These are phyloP conservation scores for Borovskyia barvae DNA, from an alignment of 208 protist genomes.

Conservation along the genomic window DNA sequence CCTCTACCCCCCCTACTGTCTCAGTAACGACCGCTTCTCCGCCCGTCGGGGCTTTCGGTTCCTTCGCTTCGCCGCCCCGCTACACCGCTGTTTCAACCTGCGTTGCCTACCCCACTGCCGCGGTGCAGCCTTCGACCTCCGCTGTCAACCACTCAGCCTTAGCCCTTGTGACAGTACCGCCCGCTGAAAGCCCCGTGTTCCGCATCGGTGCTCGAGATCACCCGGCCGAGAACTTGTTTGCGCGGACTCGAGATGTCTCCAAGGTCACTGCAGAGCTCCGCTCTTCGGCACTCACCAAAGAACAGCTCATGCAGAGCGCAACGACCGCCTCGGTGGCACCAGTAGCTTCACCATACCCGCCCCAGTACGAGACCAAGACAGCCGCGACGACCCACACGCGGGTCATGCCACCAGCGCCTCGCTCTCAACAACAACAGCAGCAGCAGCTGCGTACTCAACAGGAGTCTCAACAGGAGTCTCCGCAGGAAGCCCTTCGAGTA, in stretches of 20 bases:
- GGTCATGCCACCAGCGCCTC: constrained; percentile 23
- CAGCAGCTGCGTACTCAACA: background rate
- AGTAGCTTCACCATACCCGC: background rate
- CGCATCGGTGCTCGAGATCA: too few species aligned
- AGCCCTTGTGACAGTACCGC: too few species aligned
- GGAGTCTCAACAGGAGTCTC: background rate
- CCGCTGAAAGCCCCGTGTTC: too few species aligned
- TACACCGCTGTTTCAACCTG: constrained; percentile 18
- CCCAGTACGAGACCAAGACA: constrained; percentile 15
- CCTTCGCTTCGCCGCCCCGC: constrained; percentile 10
- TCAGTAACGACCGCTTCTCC: too few species aligned
- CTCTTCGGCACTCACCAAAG: background rate
- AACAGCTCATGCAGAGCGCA: background rate
- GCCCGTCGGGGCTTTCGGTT: too few species aligned
- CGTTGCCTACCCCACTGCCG: background rate
- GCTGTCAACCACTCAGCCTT: background rate
- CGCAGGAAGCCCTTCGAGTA: background rate
- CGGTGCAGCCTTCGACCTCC: background rate
- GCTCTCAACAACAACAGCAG: constrained; percentile 15
- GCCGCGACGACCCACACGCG: constrained; percentile 2
- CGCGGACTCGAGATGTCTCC: constrained; percentile 6
- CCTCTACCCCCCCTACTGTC: too few species aligned
- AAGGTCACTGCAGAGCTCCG: background rate
- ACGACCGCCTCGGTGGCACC: background rate
- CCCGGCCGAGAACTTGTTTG: too few species aligned